phyloP scores from a whole-genome alignment of 2,329 filamentous ascomycete species.

The Beauveria pseudobassiana region DNA sequence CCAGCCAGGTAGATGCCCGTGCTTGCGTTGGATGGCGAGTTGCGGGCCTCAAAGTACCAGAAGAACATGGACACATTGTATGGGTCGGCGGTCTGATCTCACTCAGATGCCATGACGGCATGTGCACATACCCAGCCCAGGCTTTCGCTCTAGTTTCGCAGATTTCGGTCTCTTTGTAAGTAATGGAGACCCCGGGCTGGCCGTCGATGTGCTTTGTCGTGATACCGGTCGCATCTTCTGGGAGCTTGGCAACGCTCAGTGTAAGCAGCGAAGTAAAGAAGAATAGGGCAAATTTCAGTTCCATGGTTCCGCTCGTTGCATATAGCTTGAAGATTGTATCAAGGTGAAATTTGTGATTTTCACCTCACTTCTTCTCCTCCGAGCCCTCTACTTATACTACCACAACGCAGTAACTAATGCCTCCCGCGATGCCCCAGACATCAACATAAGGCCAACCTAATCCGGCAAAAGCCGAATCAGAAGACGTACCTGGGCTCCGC shows the following conservation, averaged over 20 bases:
- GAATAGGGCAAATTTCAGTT: background rate
- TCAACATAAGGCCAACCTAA: background rate
- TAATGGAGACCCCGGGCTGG: constrained; percentile 1
- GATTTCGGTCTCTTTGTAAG: constrained; percentile 5
- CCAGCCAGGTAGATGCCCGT: constrained; percentile 54
- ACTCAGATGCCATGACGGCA: constrained; percentile 5
- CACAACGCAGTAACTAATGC: background rate
- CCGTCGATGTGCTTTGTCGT: background rate
- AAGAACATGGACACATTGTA: constrained; percentile 28
- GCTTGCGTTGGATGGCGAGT: constrained; percentile 17
- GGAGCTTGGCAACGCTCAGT: background rate
- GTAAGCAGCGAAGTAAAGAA: background rate
- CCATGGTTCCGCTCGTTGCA: background rate
- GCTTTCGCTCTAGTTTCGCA: constrained; percentile 6
- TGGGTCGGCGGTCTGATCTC: constrained; percentile 4
- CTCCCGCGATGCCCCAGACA: background rate
- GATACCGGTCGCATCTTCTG: background rate
- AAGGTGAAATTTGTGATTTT: background rate
- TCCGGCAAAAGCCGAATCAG: background rate
- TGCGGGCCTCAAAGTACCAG: constrained; percentile 35
- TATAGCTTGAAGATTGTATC: too few species aligned
- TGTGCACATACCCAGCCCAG: constrained; percentile 9
- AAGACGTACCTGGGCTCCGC: background rate
- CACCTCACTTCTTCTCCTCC: background rate
- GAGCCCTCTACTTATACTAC: background rate